A percentile compares a stretch with the other conserved stretches of the same genome.
These are phyloP conservation scores for Triticum urartu DNA, from an alignment of 176 grass and related monocot genomes.

Conservation along the genomic window DNA sequence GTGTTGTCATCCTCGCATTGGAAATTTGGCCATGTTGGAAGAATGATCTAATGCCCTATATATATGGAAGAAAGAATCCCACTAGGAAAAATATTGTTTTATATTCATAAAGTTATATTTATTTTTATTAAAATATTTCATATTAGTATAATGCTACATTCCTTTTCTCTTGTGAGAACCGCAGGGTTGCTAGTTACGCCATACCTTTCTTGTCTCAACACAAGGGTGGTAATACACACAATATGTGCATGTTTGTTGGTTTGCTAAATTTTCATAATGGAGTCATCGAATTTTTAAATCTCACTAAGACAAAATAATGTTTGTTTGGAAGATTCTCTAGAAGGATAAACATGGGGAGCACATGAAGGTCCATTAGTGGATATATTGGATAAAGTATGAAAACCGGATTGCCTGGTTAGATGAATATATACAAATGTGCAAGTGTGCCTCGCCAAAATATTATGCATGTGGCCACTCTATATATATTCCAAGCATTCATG, in stretches of 20 bases:
- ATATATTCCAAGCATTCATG: too few species aligned
- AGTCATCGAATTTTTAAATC: neutral
- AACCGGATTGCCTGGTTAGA: neutral
- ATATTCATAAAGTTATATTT: too few species aligned
- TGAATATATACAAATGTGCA: neutral
- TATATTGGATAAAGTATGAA: neutral
- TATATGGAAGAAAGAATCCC: neutral
- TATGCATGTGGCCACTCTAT: too few species aligned
- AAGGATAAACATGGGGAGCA: neutral
- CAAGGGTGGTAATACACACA: neutral
- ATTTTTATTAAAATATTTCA: neutral
- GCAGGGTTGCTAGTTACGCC: neutral
- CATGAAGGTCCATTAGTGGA: neutral
- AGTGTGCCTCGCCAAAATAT: neutral
- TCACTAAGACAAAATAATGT: neutral
- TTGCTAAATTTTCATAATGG: neutral
- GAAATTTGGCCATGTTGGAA: neutral
- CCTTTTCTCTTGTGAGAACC: neutral
- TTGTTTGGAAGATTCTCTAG: neutral
- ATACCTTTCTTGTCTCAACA: neutral
- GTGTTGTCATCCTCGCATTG: neutral
- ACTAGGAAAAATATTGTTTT: neutral
- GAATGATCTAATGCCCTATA: neutral
- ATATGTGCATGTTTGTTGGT: neutral
- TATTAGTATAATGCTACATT: neutral